A percentile compares a stretch with the other conserved stretches of the same genome.
Evolutionary conservation across 1,139 yeast genomes (phyloP).

Genomic region (Saccharomyces hybrid): DNA sequence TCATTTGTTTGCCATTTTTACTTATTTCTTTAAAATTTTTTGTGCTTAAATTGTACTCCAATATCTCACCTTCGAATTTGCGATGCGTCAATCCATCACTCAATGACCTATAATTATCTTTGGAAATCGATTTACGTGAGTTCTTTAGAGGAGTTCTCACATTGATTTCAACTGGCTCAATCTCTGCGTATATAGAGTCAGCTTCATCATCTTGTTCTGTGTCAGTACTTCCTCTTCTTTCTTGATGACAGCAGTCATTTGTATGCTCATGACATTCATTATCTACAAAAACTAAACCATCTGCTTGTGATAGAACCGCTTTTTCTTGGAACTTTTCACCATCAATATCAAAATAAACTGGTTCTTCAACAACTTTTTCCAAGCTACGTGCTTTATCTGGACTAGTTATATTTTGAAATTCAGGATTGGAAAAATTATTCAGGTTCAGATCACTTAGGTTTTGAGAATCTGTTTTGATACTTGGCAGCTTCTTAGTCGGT

Average conservation of each 20-base stretch:
- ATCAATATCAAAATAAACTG: conserved; percentile 18
- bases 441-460: neutral
- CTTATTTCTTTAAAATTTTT: neutral
- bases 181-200: conserved; percentile 1
- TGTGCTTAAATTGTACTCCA: neutral
- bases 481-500: neutral
- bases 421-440: neutral
- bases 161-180: conserved; percentile 11
- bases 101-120: neutral
- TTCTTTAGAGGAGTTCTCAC: conserved; percentile 6
- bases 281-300: conserved; percentile 13
- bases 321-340: conserved; percentile 15
- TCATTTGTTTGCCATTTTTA: neutral
- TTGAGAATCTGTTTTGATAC: neutral
- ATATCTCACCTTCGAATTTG: neutral
- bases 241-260: neutral
- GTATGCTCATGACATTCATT: conserved; percentile 1
- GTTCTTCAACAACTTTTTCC: neutral
- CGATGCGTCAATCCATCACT: neutral
- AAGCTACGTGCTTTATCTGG: neutral
- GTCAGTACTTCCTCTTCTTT: neutral
- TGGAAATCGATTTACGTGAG: neutral
- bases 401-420: neutral
- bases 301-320: conserved; percentile 14
- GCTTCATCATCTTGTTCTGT: neutral